Conservation (phyloP, 2,329 filamentous ascomycete genomes). For the Remersonia thermophila region DNA sequence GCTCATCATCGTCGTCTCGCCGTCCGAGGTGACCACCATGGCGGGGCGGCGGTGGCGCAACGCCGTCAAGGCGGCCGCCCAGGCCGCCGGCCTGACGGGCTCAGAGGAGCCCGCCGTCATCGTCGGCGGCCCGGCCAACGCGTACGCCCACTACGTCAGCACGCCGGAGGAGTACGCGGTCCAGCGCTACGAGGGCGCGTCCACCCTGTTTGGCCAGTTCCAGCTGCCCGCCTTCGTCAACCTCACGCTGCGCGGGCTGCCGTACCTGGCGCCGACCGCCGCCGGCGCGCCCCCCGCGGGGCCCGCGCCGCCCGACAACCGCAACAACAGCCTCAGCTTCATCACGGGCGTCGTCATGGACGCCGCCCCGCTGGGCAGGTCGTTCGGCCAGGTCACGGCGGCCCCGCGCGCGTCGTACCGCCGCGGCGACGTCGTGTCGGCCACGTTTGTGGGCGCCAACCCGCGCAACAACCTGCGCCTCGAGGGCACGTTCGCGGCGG, state of each 20-base stretch:
- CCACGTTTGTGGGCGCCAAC: constrained; percentile 72
- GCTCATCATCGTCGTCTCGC: constrained; percentile 71
- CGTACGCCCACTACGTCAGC: constrained; percentile 47
- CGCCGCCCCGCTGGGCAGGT: constrained; percentile 47
- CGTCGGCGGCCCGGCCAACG: constrained; percentile 77
- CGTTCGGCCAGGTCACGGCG: constrained; percentile 55
- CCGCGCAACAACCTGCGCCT: constrained; percentile 74
- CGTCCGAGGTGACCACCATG: constrained; percentile 87
- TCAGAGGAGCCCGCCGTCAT: constrained; percentile 54
- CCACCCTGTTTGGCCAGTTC: constrained; percentile 73
- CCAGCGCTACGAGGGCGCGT: constrained; percentile 85
- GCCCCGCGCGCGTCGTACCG: constrained; percentile 40
- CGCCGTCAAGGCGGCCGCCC: constrained; percentile 45
- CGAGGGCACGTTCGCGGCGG: constrained; percentile 62
- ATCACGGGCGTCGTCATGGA: constrained; percentile 71
- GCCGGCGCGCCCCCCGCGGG: constrained; percentile 25
- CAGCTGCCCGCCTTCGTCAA: constrained; percentile 82
- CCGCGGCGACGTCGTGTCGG: constrained; percentile 47
- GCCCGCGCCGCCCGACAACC: constrained; percentile 63
- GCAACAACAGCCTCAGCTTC: constrained; percentile 61
- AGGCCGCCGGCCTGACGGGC: constrained; percentile 25
- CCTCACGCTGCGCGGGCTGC: constrained; percentile 56
- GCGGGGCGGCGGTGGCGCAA: constrained; percentile 74
- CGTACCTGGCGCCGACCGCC: constrained; percentile 45
- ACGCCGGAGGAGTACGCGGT: constrained; percentile 43